A percentile compares a stretch with the other conserved stretches of the same genome.
Conservation (phyloP, 2,329 filamentous ascomycete species). For the Scopulariopsis brevicaulis region DNA sequence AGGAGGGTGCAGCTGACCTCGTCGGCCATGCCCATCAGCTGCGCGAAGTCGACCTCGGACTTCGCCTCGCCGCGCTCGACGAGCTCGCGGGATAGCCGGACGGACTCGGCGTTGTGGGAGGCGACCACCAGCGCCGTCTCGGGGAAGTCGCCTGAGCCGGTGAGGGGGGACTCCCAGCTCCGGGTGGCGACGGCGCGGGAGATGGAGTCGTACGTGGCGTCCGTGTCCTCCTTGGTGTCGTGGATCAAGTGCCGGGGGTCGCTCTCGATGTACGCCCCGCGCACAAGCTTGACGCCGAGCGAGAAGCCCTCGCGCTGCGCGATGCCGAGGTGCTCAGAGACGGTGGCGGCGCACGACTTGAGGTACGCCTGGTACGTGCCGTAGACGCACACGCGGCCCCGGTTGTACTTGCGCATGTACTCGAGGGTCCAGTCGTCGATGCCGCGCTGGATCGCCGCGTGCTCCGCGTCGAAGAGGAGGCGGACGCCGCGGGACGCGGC, state of each 20-base stretch:
- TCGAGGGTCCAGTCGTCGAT: conserved; percentile 71
- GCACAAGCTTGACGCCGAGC: conserved; percentile 64
- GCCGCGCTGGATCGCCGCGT: conserved; percentile 64
- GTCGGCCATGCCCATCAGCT: conserved; percentile 93
- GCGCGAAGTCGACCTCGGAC: conserved; percentile 36
- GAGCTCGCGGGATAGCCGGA: conserved; percentile 43
- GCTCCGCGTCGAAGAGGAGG: conserved; percentile 79
- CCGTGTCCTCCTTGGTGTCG: conserved; percentile 60
- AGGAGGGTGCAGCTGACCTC: conserved; percentile 65
- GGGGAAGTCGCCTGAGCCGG: conserved; percentile 34
- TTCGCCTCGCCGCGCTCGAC: conserved; percentile 30
- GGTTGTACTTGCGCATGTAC: conserved; percentile 72
- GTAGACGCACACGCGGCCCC: conserved; percentile 60
- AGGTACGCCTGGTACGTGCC: conserved; percentile 72
- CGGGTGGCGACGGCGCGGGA: conserved; percentile 55
- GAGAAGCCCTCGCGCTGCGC: conserved; percentile 51
- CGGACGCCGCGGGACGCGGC: conserved; percentile 58
- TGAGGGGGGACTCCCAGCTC: conserved; percentile 39
- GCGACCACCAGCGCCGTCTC: conserved; percentile 59
- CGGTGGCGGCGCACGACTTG: conserved; percentile 44
- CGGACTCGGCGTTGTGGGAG: conserved; percentile 69
- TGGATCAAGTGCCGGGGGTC: conserved; percentile 62
- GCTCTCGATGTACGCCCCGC: conserved; percentile 61
- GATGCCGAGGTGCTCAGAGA: conserved; percentile 46
- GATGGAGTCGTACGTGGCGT: conserved; percentile 61